These are phyloP conservation scores for Colletotrichum cereale DNA, from an alignment of 2,329 filamentous ascomycete species.

Conservation along the genomic window DNA sequence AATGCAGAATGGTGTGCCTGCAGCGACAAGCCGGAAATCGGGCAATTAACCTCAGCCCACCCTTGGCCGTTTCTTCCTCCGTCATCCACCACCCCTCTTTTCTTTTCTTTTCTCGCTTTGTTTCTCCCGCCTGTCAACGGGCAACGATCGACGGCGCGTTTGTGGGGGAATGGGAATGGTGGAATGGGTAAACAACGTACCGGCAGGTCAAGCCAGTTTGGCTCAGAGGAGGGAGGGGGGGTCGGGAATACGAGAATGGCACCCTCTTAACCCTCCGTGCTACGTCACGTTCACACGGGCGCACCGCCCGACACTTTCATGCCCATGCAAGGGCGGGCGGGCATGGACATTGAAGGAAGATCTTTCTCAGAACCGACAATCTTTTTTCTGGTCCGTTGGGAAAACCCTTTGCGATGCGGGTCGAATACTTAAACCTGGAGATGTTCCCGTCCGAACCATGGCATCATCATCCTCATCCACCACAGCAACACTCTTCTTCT, in stretches of 20 bases:
- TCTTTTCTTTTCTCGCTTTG: background rate
- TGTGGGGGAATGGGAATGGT: background rate
- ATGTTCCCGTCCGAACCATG: conserved; percentile 4
- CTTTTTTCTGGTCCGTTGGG: background rate
- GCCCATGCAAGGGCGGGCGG: background rate
- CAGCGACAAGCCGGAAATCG: conserved; percentile 28
- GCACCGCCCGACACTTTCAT: conserved; percentile 29
- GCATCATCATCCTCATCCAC: background rate
- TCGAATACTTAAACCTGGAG: conserved; percentile 16
- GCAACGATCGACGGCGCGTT: conserved; percentile 18
- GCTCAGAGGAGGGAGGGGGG: background rate
- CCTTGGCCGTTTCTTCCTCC: background rate
- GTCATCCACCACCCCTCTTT: conserved; percentile 12
- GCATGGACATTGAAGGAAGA: background rate
- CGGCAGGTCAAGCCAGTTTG: background rate
- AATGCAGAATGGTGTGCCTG: conserved; percentile 24
- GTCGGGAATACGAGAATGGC: conserved; percentile 33
- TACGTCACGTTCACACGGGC: conserved; percentile 29
- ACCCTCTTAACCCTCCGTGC: conserved; percentile 30
- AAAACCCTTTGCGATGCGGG: background rate
- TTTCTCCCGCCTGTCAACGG: conserved; percentile 30
- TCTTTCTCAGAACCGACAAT: background rate
- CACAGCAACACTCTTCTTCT: background rate
- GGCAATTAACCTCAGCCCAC: conserved; percentile 13
- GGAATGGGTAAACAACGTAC: background rate